These are phyloP conservation scores for Pilatotrama ljubarskyi DNA, from an alignment of 768 basidiomycete species.

Conservation along the genomic window DNA sequence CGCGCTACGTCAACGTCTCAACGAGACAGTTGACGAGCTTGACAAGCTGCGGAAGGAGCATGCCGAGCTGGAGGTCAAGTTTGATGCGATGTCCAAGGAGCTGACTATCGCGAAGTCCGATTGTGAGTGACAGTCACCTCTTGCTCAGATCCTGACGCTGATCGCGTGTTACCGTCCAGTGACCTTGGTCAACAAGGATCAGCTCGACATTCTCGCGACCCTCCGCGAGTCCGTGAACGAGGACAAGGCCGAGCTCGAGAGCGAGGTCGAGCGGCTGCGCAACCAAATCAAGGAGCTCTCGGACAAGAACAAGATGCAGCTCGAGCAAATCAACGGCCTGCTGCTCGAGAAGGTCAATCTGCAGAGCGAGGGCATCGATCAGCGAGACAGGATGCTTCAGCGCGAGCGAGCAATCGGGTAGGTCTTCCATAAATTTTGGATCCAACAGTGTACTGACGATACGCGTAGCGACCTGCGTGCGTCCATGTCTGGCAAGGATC, in stretches of 20 bases:
- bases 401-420: constrained; percentile 86
- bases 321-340: constrained; percentile 84
- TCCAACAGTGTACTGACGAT: constrained; percentile 1
- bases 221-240: constrained; percentile 87
- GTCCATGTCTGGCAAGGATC: constrained; percentile 71
- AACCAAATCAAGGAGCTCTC: constrained; percentile 67
- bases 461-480: constrained; percentile 71
- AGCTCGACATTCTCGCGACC: constrained; percentile 83
- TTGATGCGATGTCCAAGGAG: constrained; percentile 61
- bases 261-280: constrained; percentile 62
- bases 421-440: constrained; percentile 15
- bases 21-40: constrained; percentile 83
- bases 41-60: constrained; percentile 70
- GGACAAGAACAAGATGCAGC: constrained; percentile 88
- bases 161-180: constrained; percentile 47
- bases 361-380: constrained; percentile 88
- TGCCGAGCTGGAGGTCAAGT: constrained; percentile 69
- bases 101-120: constrained; percentile 85
- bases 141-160: neutral
- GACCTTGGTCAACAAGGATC: constrained; percentile 89
- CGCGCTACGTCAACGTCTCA: constrained; percentile 82
- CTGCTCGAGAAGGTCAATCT: constrained; percentile 88
- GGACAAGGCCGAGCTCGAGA: constrained; percentile 77
- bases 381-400: constrained; percentile 83
- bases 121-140: constrained; percentile 47